A percentile compares a stretch with the other conserved stretches of the same genome.
These are phyloP conservation scores for Thielaviopsis ethacetica DNA, from an alignment of 2,329 filamentous ascomycete genomes.

Conservation along the genomic window DNA sequence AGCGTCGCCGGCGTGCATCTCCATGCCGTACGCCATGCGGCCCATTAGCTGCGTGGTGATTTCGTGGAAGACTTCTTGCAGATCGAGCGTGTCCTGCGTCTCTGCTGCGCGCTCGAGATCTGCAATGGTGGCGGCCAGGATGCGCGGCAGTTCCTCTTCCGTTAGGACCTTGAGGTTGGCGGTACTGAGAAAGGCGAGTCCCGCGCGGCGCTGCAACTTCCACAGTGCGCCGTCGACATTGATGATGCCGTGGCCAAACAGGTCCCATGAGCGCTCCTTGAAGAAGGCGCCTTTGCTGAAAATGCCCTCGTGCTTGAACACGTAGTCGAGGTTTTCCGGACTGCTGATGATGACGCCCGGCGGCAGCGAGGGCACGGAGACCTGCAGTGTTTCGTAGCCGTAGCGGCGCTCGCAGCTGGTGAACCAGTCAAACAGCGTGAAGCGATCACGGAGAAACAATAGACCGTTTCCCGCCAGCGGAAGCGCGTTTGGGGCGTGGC, in stretches of 20 bases:
- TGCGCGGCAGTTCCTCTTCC: constrained; percentile 37
- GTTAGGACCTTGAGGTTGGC: constrained; percentile 41
- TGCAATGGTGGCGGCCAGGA: constrained; percentile 28
- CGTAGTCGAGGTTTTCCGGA: constrained; percentile 43
- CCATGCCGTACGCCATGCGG: constrained; percentile 53
- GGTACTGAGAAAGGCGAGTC: constrained; percentile 39
- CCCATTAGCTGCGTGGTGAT: constrained; percentile 51
- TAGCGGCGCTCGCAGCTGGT: constrained; percentile 37
- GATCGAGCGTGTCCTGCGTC: constrained; percentile 26
- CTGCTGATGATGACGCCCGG: constrained; percentile 47
- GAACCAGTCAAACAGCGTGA: constrained; percentile 48
- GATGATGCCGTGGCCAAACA: constrained; percentile 52
- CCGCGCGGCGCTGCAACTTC: constrained; percentile 46
- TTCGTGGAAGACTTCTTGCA: constrained; percentile 45
- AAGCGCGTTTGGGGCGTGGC: constrained; percentile 27
- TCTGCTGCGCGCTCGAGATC: constrained; percentile 19
- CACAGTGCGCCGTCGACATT: constrained; percentile 49
- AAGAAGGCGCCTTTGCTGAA: constrained; percentile 49
- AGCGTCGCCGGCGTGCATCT: constrained; percentile 44
- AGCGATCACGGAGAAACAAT: constrained; percentile 40
- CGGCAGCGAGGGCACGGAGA: constrained; percentile 45
- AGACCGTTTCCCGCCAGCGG: constrained; percentile 46
- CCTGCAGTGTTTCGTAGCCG: constrained; percentile 43
- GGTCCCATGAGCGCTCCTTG: constrained; percentile 40
- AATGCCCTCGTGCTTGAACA: constrained; percentile 42